Evolutionary conservation across 192 early-diverging fungal genomes (phyloP).

Genomic region (Rhizoclosmatium globosum): DNA sequence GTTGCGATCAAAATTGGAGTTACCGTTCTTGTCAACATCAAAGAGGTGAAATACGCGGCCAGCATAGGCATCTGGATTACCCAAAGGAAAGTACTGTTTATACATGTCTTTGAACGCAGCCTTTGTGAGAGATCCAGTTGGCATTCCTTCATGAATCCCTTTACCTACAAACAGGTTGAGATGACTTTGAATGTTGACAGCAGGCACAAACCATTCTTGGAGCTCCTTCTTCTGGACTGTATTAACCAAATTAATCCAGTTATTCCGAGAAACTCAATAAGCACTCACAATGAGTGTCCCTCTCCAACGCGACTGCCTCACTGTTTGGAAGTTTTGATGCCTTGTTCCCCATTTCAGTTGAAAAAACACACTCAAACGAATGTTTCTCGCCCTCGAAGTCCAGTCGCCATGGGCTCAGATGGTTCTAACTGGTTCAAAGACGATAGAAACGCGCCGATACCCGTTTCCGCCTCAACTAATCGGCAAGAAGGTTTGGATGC

Average conservation of each 20-base stretch:
- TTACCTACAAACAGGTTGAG: constrained; percentile 67
- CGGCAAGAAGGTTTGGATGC: neutral
- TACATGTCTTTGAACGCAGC: constrained; percentile 91
- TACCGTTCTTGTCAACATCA: constrained; percentile 83
- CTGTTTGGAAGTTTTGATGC: too few species aligned
- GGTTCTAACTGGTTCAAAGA: too few species aligned
- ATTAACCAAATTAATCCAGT: too few species aligned
- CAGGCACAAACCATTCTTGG: constrained; percentile 79
- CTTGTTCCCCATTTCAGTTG: too few species aligned
- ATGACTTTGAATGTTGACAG: constrained; percentile 3
- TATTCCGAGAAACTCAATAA: too few species aligned
- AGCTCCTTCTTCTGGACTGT: constrained; percentile 92
- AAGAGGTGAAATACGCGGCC: constrained; percentile 93
- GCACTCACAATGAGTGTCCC: too few species aligned
- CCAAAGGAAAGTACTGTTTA: constrained; percentile 98
- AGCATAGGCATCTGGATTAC: constrained; percentile 88
- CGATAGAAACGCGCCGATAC: neutral
- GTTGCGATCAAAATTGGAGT: neutral
- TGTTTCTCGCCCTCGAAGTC: too few species aligned
- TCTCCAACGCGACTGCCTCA: too few species aligned
- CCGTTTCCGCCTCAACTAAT: neutral
- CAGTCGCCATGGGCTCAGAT: too few species aligned
- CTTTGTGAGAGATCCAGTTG: constrained; percentile 82
- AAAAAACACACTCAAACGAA: too few species aligned
- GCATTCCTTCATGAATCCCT: constrained; percentile 93